Conservation (phyloP, 805 yeast genomes). For the Metschnikowia noctiluminum region DNA sequence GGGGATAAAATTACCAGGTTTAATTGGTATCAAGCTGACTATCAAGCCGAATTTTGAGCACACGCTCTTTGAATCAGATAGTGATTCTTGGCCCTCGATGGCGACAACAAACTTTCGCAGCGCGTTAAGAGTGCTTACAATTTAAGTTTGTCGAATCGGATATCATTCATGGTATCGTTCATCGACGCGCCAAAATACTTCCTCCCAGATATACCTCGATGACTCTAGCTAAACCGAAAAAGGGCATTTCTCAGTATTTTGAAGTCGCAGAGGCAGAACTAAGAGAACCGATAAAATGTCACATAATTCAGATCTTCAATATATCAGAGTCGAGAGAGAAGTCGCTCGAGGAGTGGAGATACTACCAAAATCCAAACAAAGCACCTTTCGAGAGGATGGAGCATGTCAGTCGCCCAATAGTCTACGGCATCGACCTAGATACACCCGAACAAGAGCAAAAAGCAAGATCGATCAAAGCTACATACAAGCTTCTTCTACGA, state of each 20-base stretch:
- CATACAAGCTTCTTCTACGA: conserved; percentile 56
- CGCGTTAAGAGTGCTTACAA: too few relatives aligned
- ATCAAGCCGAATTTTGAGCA: too few relatives aligned
- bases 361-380: conserved; percentile 52
- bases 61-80: too few relatives aligned
- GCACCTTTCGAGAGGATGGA: conserved; percentile 56
- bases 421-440: conserved; percentile 35
- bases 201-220: not conserved
- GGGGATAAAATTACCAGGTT: too few relatives aligned
- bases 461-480: conserved; percentile 9
- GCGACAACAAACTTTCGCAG: too few relatives aligned
- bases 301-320: conserved; percentile 52
- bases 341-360: conserved; percentile 55
- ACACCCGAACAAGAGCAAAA: conserved; percentile 15
- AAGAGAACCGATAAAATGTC: conserved; percentile 1
- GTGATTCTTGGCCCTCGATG: too few relatives aligned
- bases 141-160: not conserved
- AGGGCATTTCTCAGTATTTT: conserved; percentile 5
- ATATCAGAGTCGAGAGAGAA: conserved; percentile 46
- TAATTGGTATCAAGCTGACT: too few relatives aligned
- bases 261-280: conserved; percentile 3
- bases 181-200: too few relatives aligned
- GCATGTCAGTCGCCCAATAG: conserved; percentile 46
- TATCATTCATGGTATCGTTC: not conserved
- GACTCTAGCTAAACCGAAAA: not conserved